Conservation (phyloP, 345 rosid species). For the Arabidopsis arenosa region DNA sequence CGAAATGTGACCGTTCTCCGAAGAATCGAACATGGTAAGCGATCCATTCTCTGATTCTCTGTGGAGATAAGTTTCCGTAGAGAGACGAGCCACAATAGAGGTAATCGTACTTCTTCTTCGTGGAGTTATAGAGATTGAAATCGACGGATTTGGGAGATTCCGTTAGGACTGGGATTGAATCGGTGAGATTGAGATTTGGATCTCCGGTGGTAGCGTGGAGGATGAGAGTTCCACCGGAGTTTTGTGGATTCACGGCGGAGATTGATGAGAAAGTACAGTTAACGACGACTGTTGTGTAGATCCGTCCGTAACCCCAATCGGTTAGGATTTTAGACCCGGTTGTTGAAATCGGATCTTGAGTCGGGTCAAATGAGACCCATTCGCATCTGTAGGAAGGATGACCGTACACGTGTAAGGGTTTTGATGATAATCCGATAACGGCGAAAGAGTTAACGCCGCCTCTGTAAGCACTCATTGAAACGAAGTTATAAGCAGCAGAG, state of each 20-base stretch:
- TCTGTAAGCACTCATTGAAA: slow-evolving; percentile 79
- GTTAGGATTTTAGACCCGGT: slow-evolving; percentile 66
- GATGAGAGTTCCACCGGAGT: slow-evolving; percentile 73
- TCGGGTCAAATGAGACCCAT: slow-evolving; percentile 58
- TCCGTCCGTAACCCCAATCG: slow-evolving; percentile 95
- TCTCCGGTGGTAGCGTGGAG: slow-evolving; percentile 80
- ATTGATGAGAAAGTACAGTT: slow-evolving; percentile 70
- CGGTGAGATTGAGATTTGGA: slow-evolving; percentile 56
- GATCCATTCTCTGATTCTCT: slow-evolving; percentile 83
- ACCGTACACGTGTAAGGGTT: slow-evolving; percentile 76
- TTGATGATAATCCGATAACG: slow-evolving; percentile 78
- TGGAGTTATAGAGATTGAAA: slow-evolving; percentile 43
- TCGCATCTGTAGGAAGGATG: slow-evolving; percentile 73
- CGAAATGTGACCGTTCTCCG: slow-evolving; percentile 79
- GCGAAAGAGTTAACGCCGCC: slow-evolving; percentile 78
- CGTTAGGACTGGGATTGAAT: slow-evolving; percentile 56
- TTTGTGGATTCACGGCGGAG: slow-evolving; percentile 55
- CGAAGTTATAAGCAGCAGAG: slow-evolving; percentile 80
- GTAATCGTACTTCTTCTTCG: slow-evolving; percentile 60
- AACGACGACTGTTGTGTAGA: slow-evolving; percentile 82
- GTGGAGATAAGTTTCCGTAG: slow-evolving; percentile 81
- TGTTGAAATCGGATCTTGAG: slow-evolving; percentile 38
- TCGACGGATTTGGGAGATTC: slow-evolving; percentile 60
- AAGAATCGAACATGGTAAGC: slow-evolving; percentile 82
- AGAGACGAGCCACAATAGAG: slow-evolving; percentile 88